phyloP scores from a whole-genome alignment of 495 filamentous ascomycete species.

The Hypoxylon trugodes region DNA sequence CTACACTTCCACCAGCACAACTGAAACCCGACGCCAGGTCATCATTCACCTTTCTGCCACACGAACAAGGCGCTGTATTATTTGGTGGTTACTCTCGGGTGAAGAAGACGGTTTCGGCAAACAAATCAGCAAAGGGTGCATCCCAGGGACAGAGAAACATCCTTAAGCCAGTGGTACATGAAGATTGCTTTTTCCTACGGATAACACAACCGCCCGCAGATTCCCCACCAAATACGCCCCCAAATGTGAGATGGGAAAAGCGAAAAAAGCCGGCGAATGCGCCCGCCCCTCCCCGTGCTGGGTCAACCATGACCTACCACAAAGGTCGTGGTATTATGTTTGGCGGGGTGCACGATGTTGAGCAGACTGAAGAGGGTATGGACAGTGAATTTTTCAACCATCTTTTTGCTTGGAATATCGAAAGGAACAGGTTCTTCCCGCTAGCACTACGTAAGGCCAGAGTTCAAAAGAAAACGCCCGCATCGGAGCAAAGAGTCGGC shows the following conservation, averaged over 20 bases:
- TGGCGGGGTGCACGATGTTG: slow-evolving; percentile 93
- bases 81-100: slow-evolving; percentile 94
- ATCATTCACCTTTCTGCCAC: slow-evolving; percentile 88
- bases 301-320: slow-evolving; percentile 90
- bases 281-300: slow-evolving; percentile 83
- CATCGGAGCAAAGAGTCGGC: slow-evolving; percentile 64
- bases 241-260: slow-evolving; percentile 86
- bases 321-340: slow-evolving; percentile 93
- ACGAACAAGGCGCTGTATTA: slow-evolving; percentile 86
- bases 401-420: slow-evolving; percentile 89
- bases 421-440: slow-evolving; percentile 92
- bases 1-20: slow-evolving; percentile 72
- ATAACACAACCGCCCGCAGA: slow-evolving; percentile 76
- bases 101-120: slow-evolving; percentile 68
- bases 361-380: slow-evolving; percentile 92
- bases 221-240: slow-evolving; percentile 64
- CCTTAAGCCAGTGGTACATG: slow-evolving; percentile 86
- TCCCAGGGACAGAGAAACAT: slow-evolving; percentile 67
- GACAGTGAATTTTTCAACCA: slow-evolving; percentile 95
- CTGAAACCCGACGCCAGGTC: slow-evolving; percentile 89
- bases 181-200: slow-evolving; percentile 92
- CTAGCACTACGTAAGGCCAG: slow-evolving; percentile 75
- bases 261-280: slow-evolving; percentile 91
- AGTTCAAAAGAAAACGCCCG: slow-evolving; percentile 63
- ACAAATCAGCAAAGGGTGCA: slow-evolving; percentile 68